These are phyloP conservation scores for Arabis alpina DNA, from an alignment of 345 rosid species.

Conservation along the genomic window DNA sequence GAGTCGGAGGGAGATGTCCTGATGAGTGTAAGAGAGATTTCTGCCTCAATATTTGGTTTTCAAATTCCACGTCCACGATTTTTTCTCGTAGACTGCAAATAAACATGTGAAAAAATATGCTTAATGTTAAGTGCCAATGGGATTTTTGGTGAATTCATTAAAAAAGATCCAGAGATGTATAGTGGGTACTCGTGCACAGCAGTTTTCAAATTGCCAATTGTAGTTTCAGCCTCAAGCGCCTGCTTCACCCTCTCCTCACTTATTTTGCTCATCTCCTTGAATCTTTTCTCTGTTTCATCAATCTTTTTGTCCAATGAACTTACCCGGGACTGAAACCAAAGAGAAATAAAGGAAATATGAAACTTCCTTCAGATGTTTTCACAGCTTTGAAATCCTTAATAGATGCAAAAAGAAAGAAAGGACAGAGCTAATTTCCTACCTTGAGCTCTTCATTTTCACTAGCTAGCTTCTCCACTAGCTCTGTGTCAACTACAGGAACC, in stretches of 20 bases:
- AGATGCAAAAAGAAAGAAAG: background rate
- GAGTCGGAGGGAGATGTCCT: conserved; percentile 60
- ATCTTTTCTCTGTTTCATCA: conserved; percentile 78
- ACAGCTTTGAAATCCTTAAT: conserved; percentile 26
- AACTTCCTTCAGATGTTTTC: conserved; percentile 28
- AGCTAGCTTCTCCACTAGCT: conserved; percentile 68
- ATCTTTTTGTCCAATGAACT: conserved; percentile 82
- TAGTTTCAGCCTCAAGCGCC: conserved; percentile 88
- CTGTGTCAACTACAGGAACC: conserved; percentile 76
- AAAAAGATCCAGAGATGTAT: conserved; percentile 31
- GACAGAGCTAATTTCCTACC: conserved; percentile 49
- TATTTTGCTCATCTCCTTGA: conserved; percentile 73
- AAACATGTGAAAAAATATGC: conserved; percentile 25
- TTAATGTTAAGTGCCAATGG: conserved; percentile 13
- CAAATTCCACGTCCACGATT: conserved; percentile 77
- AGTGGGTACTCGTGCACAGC: conserved; percentile 74
- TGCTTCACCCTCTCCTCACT: conserved; percentile 92
- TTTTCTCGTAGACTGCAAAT: conserved; percentile 81
- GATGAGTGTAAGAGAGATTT: conserved; percentile 60
- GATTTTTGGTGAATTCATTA: conserved; percentile 14
- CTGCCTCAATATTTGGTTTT: conserved; percentile 79
- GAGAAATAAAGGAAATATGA: conserved; percentile 28
- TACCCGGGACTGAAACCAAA: conserved; percentile 64
- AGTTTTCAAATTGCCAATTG: conserved; percentile 76
- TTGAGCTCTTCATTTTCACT: conserved; percentile 86